A percentile compares a stretch with the other conserved stretches of the same genome.
phyloP scores from a whole-genome alignment of 306 rosid species.

The Rosa chinensis region DNA sequence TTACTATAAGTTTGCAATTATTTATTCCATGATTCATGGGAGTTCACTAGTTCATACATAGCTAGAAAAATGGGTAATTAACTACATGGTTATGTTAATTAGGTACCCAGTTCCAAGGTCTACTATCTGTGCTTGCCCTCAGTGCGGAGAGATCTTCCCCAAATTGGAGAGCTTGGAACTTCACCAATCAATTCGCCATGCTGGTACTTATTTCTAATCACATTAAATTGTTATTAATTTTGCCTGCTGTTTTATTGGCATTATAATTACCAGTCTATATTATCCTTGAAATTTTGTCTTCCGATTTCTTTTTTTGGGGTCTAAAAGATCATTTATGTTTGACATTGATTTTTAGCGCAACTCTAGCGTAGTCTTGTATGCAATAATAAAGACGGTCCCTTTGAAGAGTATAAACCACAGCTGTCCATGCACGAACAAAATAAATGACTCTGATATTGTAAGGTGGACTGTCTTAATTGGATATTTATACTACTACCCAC shows the following conservation, averaged over 20 bases:
- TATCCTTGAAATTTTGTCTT: background rate
- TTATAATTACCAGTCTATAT: background rate
- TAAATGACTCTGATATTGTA: constrained; percentile 13
- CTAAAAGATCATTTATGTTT: background rate
- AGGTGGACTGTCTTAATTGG: constrained; percentile 10
- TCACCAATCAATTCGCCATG: constrained; percentile 93
- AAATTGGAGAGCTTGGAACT: constrained; percentile 83
- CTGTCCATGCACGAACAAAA: constrained; percentile 17
- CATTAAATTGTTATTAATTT: background rate
- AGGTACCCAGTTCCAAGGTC: constrained; percentile 77
- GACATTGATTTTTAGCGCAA: background rate
- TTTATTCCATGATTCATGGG: background rate
- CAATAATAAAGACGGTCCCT: background rate
- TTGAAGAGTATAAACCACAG: constrained; percentile 12
- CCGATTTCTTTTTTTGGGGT: too few relatives aligned
- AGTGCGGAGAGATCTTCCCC: constrained; percentile 91
- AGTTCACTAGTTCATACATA: background rate
- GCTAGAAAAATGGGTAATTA: background rate
- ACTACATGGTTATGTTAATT: background rate
- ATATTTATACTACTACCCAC: constrained; percentile 6
- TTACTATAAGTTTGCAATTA: background rate
- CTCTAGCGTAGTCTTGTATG: background rate
- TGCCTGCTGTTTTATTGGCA: background rate
- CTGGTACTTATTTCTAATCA: constrained; percentile 46
- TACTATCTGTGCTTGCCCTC: constrained; percentile 72